Conservation (phyloP, 164 flowering plant species). For the Aristolochia contorta region DNA sequence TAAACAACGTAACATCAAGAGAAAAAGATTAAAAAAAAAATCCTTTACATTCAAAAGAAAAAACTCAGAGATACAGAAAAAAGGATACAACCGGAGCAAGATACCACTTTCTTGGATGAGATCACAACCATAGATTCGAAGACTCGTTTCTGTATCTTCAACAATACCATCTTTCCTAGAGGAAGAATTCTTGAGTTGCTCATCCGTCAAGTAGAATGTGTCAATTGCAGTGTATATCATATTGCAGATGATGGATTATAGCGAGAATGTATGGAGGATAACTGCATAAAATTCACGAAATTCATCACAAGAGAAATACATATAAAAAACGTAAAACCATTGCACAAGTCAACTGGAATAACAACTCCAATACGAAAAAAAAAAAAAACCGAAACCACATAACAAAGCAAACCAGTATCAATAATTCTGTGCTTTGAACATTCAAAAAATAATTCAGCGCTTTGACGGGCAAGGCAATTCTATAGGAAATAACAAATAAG, state of each 20-base stretch:
- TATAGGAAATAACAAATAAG: too few species aligned
- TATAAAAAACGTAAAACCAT: too few species aligned
- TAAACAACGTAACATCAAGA: not conserved
- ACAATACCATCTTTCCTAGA: slow-evolving; percentile 90
- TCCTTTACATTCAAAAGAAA: not conserved
- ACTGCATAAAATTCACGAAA: too few species aligned
- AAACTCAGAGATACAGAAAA: not conserved
- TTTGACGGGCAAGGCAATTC: too few species aligned
- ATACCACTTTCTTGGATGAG: slow-evolving; percentile 92
- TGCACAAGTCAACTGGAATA: too few species aligned
- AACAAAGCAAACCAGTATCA: too few species aligned
- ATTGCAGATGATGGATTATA: not conserved
- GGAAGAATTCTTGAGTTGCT: slow-evolving; percentile 61
- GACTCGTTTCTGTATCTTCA: slow-evolving; percentile 58
- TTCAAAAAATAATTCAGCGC: too few species aligned
- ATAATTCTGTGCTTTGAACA: too few species aligned
- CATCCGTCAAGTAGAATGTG: slow-evolving; percentile 77
- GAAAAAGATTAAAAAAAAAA: not conserved
- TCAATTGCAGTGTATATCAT: slow-evolving; percentile 93
- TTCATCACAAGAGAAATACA: too few species aligned
- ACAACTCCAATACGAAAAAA: too few species aligned
- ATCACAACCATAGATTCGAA: slow-evolving; percentile 90
- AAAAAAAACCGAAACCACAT: too few species aligned
- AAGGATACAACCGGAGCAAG: slow-evolving; percentile 60
- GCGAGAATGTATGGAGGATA: too few species aligned